Evolutionary conservation across 2,329 filamentous ascomycete genomes (phyloP).

Genomic region (Cladobotryum mycophilum): DNA sequence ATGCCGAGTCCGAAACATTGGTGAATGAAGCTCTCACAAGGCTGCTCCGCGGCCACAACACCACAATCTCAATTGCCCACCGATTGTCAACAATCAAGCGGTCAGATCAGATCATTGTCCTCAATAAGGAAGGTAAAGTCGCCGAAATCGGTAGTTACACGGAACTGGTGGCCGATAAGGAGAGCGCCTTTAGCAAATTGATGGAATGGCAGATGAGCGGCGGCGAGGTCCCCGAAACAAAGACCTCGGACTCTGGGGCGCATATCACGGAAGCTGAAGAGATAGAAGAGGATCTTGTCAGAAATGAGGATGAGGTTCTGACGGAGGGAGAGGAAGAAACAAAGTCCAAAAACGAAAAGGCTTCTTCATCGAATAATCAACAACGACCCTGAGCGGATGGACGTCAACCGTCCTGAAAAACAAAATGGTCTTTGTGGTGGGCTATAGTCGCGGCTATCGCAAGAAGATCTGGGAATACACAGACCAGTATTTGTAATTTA

Average conservation of each 20-base stretch:
- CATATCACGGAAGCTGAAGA: conserved; percentile 47
- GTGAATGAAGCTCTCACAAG: conserved; percentile 84
- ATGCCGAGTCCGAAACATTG: conserved; percentile 93
- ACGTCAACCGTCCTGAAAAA: background rate
- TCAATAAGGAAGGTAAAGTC: conserved; percentile 78
- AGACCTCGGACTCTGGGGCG: conserved; percentile 25
- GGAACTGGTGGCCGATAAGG: conserved; percentile 63
- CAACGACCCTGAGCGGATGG: conserved; percentile 4
- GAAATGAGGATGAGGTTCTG: conserved; percentile 22
- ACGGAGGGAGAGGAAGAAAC: conserved; percentile 22
- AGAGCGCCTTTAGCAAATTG: conserved; percentile 84
- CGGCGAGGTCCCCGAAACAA: conserved; percentile 53
- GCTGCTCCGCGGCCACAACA: conserved; percentile 80
- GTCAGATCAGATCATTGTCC: conserved; percentile 88
- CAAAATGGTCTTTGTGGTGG: background rate
- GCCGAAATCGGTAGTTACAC: conserved; percentile 84
- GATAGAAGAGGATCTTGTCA: conserved; percentile 39
- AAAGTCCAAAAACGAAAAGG: background rate
- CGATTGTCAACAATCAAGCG: conserved; percentile 93
- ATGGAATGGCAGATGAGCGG: conserved; percentile 99
- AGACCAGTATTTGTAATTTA: too few species aligned
- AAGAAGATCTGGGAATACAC: too few species aligned
- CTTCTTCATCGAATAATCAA: conserved; percentile 4
- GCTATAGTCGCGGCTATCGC: background rate
- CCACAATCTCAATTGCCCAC: conserved; percentile 96